phyloP scores from a whole-genome alignment of 805 yeast species.

The Kluyveromyces wickerhamii region DNA sequence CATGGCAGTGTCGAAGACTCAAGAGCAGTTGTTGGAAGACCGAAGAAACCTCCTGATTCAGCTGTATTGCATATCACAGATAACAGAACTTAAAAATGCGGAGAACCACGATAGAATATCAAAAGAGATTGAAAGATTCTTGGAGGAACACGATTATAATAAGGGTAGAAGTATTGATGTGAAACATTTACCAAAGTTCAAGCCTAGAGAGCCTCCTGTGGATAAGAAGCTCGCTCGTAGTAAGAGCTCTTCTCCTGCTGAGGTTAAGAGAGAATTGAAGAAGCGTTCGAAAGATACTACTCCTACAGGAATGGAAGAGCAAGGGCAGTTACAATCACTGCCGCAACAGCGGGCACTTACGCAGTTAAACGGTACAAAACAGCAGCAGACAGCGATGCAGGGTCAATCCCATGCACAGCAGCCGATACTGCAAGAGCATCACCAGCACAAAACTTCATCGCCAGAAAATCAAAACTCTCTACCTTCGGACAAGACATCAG shows the following conservation, averaged over 20 bases:
- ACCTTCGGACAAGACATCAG: background rate
- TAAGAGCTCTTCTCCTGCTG: conserved; percentile 10
- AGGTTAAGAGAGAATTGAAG: conserved; percentile 1
- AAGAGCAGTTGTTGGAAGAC: conserved; percentile 35
- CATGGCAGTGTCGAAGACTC: background rate
- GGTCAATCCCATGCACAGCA: background rate
- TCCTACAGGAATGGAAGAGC: conserved; percentile 4
- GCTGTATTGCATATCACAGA: conserved; percentile 46
- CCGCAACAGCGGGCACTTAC: too few relatives aligned
- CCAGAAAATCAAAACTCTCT: background rate
- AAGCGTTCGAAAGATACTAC: conserved; percentile 6
- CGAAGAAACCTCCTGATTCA: conserved; percentile 55
- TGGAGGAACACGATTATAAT: conserved; percentile 46
- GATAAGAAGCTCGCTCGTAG: conserved; percentile 8
- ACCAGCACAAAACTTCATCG: background rate
- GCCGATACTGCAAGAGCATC: conserved; percentile 1
- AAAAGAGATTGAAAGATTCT: conserved; percentile 37
- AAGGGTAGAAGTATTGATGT: conserved; percentile 36
- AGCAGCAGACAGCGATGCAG: background rate
- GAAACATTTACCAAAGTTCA: conserved; percentile 21
- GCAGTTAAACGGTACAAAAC: too few relatives aligned
- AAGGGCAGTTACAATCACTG: too few relatives aligned
- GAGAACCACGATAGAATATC: conserved; percentile 14
- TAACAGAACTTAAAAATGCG: conserved; percentile 35
- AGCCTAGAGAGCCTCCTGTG: conserved; percentile 7